A percentile compares a stretch with the other conserved stretches of the same genome.
Evolutionary conservation across 2,329 filamentous ascomycete genomes (phyloP).

Genomic region (Epicoccum sorghinum): DNA sequence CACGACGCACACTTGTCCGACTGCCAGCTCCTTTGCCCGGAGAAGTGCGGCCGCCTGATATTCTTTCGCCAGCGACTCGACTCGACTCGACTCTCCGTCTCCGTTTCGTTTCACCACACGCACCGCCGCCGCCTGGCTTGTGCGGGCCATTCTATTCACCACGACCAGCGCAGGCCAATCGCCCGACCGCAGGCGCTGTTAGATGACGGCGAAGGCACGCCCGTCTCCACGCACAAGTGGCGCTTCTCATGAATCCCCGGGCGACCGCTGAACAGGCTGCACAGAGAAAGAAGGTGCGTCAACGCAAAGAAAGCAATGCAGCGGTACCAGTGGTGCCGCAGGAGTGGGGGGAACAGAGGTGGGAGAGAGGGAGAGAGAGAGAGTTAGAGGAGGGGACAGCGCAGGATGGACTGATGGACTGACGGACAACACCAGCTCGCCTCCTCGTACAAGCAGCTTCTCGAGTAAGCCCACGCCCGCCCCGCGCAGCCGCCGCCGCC

Average conservation of each 20-base stretch:
- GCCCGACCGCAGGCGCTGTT: conserved; percentile 19
- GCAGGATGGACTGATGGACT: background rate
- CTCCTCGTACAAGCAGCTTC: conserved; percentile 92
- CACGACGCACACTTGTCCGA: background rate
- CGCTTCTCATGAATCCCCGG: conserved; percentile 53
- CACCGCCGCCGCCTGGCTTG: conserved; percentile 32
- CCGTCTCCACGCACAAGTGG: conserved; percentile 37
- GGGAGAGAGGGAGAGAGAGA: background rate
- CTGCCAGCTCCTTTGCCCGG: background rate
- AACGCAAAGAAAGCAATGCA: background rate
- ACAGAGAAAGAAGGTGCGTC: conserved; percentile 63
- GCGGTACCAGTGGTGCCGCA: too few relatives aligned
- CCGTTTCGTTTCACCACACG: conserved; percentile 3
- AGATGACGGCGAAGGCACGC: conserved; percentile 44
- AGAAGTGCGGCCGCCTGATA: background rate
- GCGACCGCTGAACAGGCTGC: conserved; percentile 64
- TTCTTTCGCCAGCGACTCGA: conserved; percentile 5
- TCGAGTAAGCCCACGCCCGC: conserved; percentile 70
- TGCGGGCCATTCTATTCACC: conserved; percentile 17
- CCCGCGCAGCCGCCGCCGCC: background rate
- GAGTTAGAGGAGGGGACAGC: background rate
- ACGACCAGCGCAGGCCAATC: conserved; percentile 34
- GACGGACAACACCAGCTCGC: conserved; percentile 71
- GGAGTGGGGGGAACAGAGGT: too few relatives aligned
- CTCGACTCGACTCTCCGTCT: background rate